These are phyloP conservation scores for Kernera saxatilis DNA, from an alignment of 345 rosid species.

Conservation along the genomic window DNA sequence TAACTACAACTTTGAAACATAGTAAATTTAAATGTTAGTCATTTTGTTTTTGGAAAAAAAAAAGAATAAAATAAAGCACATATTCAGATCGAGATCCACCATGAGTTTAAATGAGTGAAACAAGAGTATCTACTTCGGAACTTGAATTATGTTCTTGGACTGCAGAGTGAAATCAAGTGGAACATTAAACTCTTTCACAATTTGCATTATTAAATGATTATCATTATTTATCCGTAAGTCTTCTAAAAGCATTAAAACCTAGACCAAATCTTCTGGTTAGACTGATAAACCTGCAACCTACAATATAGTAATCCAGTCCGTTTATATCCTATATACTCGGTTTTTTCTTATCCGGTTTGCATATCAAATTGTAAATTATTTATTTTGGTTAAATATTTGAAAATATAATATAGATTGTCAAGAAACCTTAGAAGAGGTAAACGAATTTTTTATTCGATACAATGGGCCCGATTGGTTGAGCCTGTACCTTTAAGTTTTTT, in stretches of 20 bases:
- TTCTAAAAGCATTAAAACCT: background rate
- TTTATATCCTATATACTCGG: too few relatives aligned
- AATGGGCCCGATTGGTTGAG: too few relatives aligned
- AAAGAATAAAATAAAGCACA: background rate
- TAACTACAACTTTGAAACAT: background rate
- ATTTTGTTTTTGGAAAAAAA: background rate
- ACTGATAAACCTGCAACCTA: background rate
- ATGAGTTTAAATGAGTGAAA: background rate
- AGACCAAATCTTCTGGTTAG: background rate
- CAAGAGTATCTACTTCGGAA: constrained; percentile 22
- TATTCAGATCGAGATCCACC: constrained; percentile 10
- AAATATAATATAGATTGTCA: too few relatives aligned
- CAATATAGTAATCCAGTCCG: too few relatives aligned
- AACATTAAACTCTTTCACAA: background rate
- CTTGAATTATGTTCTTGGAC: constrained; percentile 6
- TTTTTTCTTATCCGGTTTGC: too few relatives aligned
- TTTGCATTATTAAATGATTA: background rate
- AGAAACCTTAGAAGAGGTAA: too few relatives aligned
- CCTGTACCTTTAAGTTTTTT: too few relatives aligned
- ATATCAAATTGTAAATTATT: too few relatives aligned
- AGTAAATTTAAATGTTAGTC: background rate
- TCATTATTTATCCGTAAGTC: background rate
- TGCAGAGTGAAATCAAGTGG: background rate
- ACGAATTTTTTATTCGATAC: too few relatives aligned
- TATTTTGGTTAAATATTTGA: too few relatives aligned